Base-by-base conservation (phyloP, 495 filamentous ascomycete species). In the Hypomontagnella submonticulosa region DNA sequence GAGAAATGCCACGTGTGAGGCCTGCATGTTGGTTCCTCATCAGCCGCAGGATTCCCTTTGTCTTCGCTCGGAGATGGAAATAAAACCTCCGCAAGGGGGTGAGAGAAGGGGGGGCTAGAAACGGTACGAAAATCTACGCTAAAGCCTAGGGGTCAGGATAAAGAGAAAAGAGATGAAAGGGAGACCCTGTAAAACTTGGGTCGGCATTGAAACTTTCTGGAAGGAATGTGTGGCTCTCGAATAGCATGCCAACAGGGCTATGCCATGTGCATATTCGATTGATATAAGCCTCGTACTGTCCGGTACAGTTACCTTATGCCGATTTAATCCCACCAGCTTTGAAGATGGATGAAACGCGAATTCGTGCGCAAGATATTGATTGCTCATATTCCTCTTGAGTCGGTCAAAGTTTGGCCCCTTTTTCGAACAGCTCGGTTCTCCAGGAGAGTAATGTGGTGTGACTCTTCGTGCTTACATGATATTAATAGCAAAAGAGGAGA, bases 1-100 rank as follows among this genome's bases (percentile, higher is more conserved):
- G 50, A 46, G 7, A 36, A 4, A 58, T 46, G 55, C 66, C 66
- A 69, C 66, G 66, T 69, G 66, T 61, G 66, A 64, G 23, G 66
- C 66, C 60, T 69, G 65, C 53, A 68, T 60, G 5, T 38, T 15
- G 63, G 13, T 20, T 58, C 36, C 36, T 59, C 33, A 54, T 63
- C 50, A 69, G 56, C 56, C 66, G 56, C 55, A 57, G 56, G 42
- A 57, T 54, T 58, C 54, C 53, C 53, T 54, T 47, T 43, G 8
- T 30, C 19, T 51, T 32, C 15, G 30, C 12, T 46, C n/a, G 49
- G 9, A 44, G 51, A 62, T 47, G 40, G 55, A 47, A 56, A 51
- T 54, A 52, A 56, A 46, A 44, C 34, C 49, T 32, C 42, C 30
- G 42, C 27, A 55, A 36, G 59, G 40, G 57, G 23, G 23, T 27